Evolutionary conservation across 371 early-diverging fungal species (phyloP).

Genomic region (Mucor ambiguus): DNA sequence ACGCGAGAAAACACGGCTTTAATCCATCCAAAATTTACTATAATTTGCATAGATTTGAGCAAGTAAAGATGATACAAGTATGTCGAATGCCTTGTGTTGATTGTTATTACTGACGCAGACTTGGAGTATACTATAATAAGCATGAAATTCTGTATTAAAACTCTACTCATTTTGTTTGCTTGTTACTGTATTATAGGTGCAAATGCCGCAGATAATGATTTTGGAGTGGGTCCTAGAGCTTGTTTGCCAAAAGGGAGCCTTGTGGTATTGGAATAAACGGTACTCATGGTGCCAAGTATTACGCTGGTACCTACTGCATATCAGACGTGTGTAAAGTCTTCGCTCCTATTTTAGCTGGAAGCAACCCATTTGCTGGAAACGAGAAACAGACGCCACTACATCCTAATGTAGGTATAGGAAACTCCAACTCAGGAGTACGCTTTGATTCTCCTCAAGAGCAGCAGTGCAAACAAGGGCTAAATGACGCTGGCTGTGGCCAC

Average conservation of each 20-base stretch:
- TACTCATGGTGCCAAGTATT: background rate
- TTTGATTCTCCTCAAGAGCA: background rate
- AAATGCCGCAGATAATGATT: background rate
- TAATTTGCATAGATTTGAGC: too few species aligned
- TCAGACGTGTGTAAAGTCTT: background rate
- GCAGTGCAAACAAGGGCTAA: background rate
- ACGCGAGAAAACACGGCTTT: too few species aligned
- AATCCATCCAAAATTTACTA: too few species aligned
- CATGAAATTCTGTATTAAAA: background rate
- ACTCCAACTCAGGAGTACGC: background rate
- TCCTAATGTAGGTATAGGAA: background rate
- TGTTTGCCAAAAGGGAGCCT: background rate
- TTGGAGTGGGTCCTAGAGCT: background rate
- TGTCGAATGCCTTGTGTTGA: too few species aligned
- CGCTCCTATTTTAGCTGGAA: too few species aligned
- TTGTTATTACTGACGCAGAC: too few species aligned
- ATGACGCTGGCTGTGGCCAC: background rate
- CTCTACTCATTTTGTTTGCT: background rate
- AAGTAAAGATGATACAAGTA: too few species aligned
- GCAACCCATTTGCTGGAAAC: too few species aligned
- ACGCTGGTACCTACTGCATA: background rate
- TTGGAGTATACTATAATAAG: too few species aligned
- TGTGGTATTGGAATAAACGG: background rate
- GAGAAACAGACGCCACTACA: too few species aligned
- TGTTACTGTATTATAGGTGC: background rate